Evolutionary conservation across 768 basidiomycete genomes (phyloP).

Genomic region (Panellus pusillus): DNA sequence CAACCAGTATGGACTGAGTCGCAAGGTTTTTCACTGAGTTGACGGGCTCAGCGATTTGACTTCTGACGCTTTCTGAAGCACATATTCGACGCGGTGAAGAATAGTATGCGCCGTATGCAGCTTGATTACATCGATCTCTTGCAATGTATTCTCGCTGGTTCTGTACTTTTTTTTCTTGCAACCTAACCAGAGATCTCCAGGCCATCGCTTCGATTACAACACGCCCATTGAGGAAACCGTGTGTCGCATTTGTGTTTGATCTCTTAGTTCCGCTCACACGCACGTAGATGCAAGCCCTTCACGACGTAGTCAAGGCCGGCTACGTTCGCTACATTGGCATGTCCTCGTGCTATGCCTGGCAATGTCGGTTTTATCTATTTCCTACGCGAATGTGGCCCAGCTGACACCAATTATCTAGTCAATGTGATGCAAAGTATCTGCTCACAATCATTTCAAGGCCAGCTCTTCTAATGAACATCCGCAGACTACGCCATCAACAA

Average conservation of each 20-base stretch:
- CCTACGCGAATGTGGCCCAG: neutral
- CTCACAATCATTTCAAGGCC: neutral
- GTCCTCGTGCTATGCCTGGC: slow-evolving; percentile 55
- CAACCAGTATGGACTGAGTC: slow-evolving; percentile 46
- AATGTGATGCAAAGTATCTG: slow-evolving; percentile 53
- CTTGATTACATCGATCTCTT: slow-evolving; percentile 60
- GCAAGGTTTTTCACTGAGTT: slow-evolving; percentile 34
- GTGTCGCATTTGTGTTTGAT: slow-evolving; percentile 2
- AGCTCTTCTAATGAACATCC: neutral
- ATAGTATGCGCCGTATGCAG: slow-evolving; percentile 41
- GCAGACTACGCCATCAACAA: slow-evolving; percentile 61
- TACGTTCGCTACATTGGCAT: slow-evolving; percentile 63
- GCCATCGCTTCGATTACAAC: slow-evolving; percentile 56
- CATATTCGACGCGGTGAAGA: slow-evolving; percentile 57
- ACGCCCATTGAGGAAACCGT: slow-evolving; percentile 62
- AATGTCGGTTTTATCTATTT: slow-evolving; percentile 38
- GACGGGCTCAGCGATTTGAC: neutral
- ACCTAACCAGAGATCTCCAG: slow-evolving; percentile 22
- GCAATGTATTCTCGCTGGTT: slow-evolving; percentile 35
- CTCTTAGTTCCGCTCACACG: neutral
- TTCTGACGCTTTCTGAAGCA: slow-evolving; percentile 30
- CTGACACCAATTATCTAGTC: slow-evolving; percentile 33
- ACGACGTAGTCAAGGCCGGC: slow-evolving; percentile 65
- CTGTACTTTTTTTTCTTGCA: neutral
- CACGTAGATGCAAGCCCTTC: slow-evolving; percentile 61